Evolutionary conservation across 73 alveolate species (phyloP).

Genomic region (Symbiodinium pilosum): DNA sequence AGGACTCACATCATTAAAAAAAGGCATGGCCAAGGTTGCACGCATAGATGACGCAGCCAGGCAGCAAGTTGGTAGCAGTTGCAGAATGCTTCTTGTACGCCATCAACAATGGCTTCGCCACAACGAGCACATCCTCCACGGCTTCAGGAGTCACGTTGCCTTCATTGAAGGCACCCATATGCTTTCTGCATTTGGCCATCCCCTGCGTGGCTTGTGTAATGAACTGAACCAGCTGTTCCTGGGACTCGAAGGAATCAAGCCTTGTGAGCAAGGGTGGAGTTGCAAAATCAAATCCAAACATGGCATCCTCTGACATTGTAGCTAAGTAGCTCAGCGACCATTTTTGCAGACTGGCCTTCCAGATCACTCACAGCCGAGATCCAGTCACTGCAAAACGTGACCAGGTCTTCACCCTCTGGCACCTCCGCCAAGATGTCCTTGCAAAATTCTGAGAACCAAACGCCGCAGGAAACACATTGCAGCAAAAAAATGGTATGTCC

Average conservation of each 20-base stretch:
- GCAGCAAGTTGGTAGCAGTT: not conserved
- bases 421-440: not conserved
- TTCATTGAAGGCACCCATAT: not conserved
- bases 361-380: not conserved
- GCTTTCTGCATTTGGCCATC: not conserved
- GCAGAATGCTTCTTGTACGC: not conserved
- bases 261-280: no score
- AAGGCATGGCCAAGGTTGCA: no score
- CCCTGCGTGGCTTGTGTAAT: not conserved
- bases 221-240: not conserved
- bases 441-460: not conserved
- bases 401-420: not conserved
- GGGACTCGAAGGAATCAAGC: not conserved
- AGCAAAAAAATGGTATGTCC: not conserved
- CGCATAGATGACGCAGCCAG: no score
- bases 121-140: not conserved
- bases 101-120: not conserved
- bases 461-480: not conserved
- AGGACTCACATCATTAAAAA: no score
- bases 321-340: not conserved
- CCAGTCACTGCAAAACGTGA: not conserved
- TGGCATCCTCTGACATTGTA: no score
- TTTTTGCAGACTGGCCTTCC: not conserved
- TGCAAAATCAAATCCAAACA: no score
- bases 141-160: not conserved